A percentile compares a stretch with the other conserved stretches of the same genome.
Conservation (phyloP, 2,329 filamentous ascomycete species). For the Rhynchosporium secalis region DNA sequence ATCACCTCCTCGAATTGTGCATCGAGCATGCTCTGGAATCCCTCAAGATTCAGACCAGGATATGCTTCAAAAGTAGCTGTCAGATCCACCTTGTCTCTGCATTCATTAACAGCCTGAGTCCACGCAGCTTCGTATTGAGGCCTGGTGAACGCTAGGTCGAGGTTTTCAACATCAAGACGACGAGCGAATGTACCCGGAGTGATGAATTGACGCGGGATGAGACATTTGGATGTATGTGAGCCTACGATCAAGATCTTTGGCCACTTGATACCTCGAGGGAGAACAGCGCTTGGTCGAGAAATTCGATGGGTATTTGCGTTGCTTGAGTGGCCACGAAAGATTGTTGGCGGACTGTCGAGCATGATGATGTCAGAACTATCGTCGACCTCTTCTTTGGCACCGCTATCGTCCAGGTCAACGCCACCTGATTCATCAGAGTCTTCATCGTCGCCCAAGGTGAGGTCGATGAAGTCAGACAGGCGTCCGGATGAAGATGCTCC, state of each 20-base stretch:
- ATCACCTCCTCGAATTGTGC: not conserved
- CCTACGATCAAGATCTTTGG: not conserved
- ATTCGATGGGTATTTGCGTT: not conserved
- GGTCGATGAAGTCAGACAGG: not conserved
- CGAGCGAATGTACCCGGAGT: not conserved
- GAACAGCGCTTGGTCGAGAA: not conserved
- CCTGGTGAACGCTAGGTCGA: not conserved
- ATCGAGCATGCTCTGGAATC: not conserved
- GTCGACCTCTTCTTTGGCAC: not conserved
- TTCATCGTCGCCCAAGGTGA: slow-evolving; percentile 2
- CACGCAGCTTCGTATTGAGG: not conserved
- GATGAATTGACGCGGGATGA: not conserved
- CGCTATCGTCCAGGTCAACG: not conserved
- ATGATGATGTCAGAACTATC: not conserved
- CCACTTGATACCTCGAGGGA: not conserved
- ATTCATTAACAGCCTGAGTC: not conserved
- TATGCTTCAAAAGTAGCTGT: not conserved
- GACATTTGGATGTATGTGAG: not conserved
- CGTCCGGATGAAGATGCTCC: not conserved
- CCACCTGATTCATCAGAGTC: not conserved
- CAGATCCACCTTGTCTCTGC: not conserved
- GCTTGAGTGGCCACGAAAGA: not conserved
- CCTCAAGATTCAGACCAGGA: not conserved
- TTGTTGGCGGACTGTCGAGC: not conserved
- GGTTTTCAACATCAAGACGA: not conserved